phyloP scores from a whole-genome alignment of 2,329 filamentous ascomycete genomes.

The Hymenoscyphus fructigenus region DNA sequence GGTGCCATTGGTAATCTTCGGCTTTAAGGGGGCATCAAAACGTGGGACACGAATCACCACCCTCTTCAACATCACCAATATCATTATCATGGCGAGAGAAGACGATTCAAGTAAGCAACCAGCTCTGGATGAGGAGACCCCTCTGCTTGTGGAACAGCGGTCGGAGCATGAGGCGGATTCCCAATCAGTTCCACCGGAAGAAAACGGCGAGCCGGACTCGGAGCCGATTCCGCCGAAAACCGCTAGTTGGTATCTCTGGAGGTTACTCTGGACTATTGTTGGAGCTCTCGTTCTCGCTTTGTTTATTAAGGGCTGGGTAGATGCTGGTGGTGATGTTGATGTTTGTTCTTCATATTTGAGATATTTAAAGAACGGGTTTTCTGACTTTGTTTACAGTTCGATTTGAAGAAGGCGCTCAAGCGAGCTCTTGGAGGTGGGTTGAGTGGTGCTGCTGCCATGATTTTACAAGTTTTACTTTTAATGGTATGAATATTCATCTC shows the following conservation, averaged over 20 bases:
- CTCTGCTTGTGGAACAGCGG: not conserved
- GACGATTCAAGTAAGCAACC: not conserved
- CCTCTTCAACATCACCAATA: not conserved
- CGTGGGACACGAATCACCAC: not conserved
- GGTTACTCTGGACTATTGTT: constrained; percentile 22
- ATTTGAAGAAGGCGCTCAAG: constrained; percentile 45
- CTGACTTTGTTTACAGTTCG: constrained; percentile 35
- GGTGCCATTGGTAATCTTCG: constrained; percentile 1
- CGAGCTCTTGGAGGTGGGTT: constrained; percentile 47
- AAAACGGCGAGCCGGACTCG: not conserved
- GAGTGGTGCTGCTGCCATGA: constrained; percentile 49
- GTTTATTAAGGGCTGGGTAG: constrained; percentile 48
- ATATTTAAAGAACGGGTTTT: not conserved
- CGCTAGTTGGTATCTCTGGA: not conserved
- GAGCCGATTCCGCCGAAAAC: not conserved
- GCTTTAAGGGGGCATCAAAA: not conserved
- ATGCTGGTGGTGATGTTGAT: constrained; percentile 41
- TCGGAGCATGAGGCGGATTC: not conserved
- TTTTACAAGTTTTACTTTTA: constrained; percentile 47
- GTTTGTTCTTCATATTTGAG: constrained; percentile 31
- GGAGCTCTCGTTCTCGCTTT: constrained; percentile 37
- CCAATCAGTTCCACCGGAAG: too few species aligned
- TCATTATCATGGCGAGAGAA: not conserved
- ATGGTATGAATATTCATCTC: constrained; percentile 40
- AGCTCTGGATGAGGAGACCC: not conserved